Base-by-base conservation (phyloP, 2,329 filamentous ascomycete genomes). In the Paracorniculantispora psalliotae region DNA sequence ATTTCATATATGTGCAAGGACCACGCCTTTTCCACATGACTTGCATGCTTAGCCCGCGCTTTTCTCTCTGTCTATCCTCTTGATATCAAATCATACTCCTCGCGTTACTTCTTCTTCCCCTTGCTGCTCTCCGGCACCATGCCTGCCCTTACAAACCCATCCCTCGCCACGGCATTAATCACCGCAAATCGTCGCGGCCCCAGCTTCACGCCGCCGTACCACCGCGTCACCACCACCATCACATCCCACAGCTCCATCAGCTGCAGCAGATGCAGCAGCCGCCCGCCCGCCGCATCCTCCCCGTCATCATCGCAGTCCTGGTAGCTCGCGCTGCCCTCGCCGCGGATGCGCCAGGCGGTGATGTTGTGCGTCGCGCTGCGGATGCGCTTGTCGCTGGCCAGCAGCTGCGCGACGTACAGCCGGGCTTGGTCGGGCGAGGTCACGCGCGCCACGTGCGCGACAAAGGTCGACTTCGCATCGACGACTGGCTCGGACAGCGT, bases 291-390 rank as follows among this genome's bases (percentile, higher is more conserved):
- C 6, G 94, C 94, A 26, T 90, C 90, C 79, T 99, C 94, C 2
- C 94, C 94, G 71, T 99, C 94, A 67, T 99, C 94, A 67, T 99
- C 90, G 69, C 88, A 97, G 73, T 99, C 94, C 72, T 97, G 92
- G 65, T 87, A 91, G 28, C 77, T 76, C 53, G 80, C 63, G n/a
- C 7, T 15, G 77, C 77, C 75, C 0, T 73, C 68, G 0, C 83
- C 84, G 30, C 82, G 84, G 57, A 97, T 92, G 12, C 94, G 84
- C 90, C 92, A 97, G 1, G 93, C 93, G 21, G 89, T 92, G 69
- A 99, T 97, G 72, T 97, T 97, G 72, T 99, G 94, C 61, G 93
- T 92, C 4, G 94, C 94, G 49, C 82, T 79, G n/a, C 91, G 87
- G 37, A 91, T 87, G 65, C 90, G 91, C 74, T 89, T 92, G 73